phyloP scores from a whole-genome alignment of 2,329 filamentous ascomycete species.

The Fusarium tjaetaba region DNA sequence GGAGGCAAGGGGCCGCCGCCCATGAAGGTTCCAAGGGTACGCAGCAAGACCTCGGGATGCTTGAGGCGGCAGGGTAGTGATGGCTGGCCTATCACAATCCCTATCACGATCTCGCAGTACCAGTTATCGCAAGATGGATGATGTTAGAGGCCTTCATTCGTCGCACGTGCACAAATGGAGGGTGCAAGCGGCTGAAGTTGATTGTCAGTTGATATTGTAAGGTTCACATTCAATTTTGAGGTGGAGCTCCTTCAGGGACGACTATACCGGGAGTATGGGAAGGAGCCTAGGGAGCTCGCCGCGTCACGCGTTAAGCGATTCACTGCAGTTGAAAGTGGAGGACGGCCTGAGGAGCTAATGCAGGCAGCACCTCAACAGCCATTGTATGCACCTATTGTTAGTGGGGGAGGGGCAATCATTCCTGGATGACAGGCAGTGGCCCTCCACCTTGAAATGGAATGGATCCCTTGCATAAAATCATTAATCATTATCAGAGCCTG shows the following conservation, averaged over 20 bases:
- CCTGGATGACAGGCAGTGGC: not conserved
- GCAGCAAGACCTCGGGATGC: constrained; percentile 2
- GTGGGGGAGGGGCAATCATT: constrained; percentile 21
- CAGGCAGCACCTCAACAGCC: constrained; percentile 14
- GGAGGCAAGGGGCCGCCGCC: constrained; percentile 18
- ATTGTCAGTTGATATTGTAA: constrained; percentile 1
- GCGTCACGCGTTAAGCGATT: constrained; percentile 32
- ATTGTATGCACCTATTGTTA: not conserved
- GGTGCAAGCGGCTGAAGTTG: not conserved
- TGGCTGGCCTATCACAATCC: not conserved
- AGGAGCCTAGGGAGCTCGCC: constrained; percentile 15
- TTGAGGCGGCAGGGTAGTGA: not conserved
- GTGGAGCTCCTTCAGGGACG: not conserved
- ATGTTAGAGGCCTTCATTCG: not conserved
- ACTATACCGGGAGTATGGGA: constrained; percentile 21
- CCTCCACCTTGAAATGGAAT: not conserved
- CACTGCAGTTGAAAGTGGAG: constrained; percentile 2
- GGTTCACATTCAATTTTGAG: not conserved
- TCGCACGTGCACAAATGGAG: not conserved
- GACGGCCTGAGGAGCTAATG: constrained; percentile 1
- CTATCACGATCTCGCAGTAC: not conserved
- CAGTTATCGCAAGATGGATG: not conserved
- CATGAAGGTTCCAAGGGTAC: constrained; percentile 16
- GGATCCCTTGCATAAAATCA: not conserved
- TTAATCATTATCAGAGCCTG: not conserved